These are phyloP conservation scores for Phyllosticta capitalensis DNA, from an alignment of 2,329 filamentous ascomycete genomes.

Conservation along the genomic window DNA sequence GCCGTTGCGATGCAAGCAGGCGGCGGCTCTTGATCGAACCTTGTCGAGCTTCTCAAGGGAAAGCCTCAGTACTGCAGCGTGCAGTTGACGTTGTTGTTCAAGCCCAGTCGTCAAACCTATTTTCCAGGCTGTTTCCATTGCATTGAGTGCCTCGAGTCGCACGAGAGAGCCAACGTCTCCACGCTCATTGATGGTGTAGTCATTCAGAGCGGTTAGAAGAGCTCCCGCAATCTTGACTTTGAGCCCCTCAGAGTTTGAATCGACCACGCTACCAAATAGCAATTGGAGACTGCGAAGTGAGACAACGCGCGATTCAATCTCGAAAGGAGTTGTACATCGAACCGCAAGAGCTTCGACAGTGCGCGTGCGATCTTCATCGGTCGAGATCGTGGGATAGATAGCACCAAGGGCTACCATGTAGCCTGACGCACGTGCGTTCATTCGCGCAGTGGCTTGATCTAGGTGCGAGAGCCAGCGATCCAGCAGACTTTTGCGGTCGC, in stretches of 20 bases:
- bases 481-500: slow-evolving; percentile 15
- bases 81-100: slow-evolving; percentile 17
- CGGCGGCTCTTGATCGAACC: slow-evolving; percentile 46
- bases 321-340: slow-evolving; percentile 26
- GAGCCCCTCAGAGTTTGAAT: slow-evolving; percentile 4
- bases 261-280: slow-evolving; percentile 17
- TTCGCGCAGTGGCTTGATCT: slow-evolving; percentile 30
- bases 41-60: slow-evolving; percentile 86
- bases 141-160: slow-evolving; percentile 66
- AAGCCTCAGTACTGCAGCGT: slow-evolving; percentile 50
- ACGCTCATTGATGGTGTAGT: slow-evolving; percentile 82
- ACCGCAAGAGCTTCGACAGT: slow-evolving; percentile 28
- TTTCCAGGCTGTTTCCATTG: slow-evolving; percentile 42
- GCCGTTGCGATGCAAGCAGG: slow-evolving; percentile 14
- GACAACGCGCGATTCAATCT: slow-evolving; percentile 37
- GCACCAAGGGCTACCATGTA: slow-evolving; percentile 37
- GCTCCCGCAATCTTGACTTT: slow-evolving; percentile 21
- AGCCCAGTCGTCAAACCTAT: slow-evolving; percentile 5
- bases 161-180: slow-evolving; percentile 87
- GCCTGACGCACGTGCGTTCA: slow-evolving; percentile 31
- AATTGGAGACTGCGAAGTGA: slow-evolving; percentile 31
- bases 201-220: slow-evolving; percentile 51
- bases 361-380: slow-evolving; percentile 14
- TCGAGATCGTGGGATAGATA: slow-evolving; percentile 15
- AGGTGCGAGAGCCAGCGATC: slow-evolving; percentile 22